Conservation (phyloP, 208 protist species). For the Acanthamoeba comandoni region DNA sequence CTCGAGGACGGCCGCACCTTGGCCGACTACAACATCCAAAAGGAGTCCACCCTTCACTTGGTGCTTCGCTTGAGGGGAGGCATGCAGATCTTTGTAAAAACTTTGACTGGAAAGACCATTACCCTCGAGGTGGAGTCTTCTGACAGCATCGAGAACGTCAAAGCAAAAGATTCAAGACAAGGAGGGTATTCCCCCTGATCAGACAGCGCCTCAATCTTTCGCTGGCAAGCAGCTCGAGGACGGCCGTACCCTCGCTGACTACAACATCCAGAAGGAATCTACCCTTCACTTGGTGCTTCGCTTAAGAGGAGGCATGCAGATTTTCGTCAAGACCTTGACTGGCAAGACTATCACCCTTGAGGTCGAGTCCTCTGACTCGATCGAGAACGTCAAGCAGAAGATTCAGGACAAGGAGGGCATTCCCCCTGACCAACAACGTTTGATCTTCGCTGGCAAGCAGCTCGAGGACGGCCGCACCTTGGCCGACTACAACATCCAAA, state of each 20-base stretch:
- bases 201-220: slow-evolving; percentile 83
- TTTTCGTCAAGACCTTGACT: slow-evolving; percentile 80
- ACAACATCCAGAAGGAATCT: slow-evolving; percentile 18
- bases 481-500: slow-evolving; percentile 90
- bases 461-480: slow-evolving; percentile 94
- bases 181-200: slow-evolving; percentile 14
- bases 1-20: slow-evolving; percentile 94
- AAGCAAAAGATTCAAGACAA: slow-evolving; percentile 44
- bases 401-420: slow-evolving; percentile 97
- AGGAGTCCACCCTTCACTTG: slow-evolving; percentile 84
- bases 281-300: slow-evolving; percentile 33
- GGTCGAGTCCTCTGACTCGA: slow-evolving; percentile 95
- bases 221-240: slow-evolving; percentile 86
- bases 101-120: slow-evolving; percentile 35
- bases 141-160: background rate
- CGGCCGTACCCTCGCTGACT: slow-evolving; percentile 5
- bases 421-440: slow-evolving; percentile 93
- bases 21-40: slow-evolving; percentile 90
- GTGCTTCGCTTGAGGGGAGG: slow-evolving; percentile 93
- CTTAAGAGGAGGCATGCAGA: slow-evolving; percentile 23
- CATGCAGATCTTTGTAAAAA: slow-evolving; percentile 84
- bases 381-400: slow-evolving; percentile 97
- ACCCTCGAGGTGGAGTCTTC: background rate
- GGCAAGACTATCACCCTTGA: slow-evolving; percentile 78
- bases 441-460: slow-evolving; percentile 95